phyloP scores from a whole-genome alignment of 805 yeast species.

The Scheffersomyces lignosus region DNA sequence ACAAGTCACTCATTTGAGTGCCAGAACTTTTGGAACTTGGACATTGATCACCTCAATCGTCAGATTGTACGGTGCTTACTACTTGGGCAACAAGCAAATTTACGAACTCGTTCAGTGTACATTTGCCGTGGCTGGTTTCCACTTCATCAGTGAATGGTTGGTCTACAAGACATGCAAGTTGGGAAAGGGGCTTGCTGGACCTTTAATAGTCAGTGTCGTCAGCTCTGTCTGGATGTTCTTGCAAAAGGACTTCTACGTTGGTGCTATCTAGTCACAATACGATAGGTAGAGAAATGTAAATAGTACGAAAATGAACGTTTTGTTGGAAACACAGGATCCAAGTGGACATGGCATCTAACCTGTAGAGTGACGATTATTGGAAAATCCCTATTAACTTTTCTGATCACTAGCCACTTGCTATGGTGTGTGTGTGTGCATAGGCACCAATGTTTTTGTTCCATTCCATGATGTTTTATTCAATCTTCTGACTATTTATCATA shows the following conservation, averaged over 20 bases:
- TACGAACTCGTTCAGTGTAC: constrained; percentile 79
- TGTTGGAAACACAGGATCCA: no score
- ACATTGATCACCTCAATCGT: constrained; percentile 83
- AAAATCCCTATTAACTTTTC: no score
- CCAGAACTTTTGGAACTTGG: constrained; percentile 99
- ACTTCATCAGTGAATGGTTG: constrained; percentile 83
- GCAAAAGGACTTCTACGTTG: constrained; percentile 64
- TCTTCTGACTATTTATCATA: no score
- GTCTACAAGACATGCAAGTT: constrained; percentile 75
- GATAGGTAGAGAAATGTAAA: not conserved
- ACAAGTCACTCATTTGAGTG: constrained; percentile 58
- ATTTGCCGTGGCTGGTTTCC: constrained; percentile 78
- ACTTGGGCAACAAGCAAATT: constrained; percentile 61
- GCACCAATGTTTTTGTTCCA: no score
- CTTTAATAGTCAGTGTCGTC: constrained; percentile 73
- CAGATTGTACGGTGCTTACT: constrained; percentile 83
- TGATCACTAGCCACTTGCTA: no score
- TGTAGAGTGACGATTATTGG: no score
- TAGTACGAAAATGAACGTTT: no score
- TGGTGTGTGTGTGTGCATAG: no score
- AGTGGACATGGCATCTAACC: no score
- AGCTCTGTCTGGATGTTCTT: constrained; percentile 75
- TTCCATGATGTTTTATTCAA: no score
- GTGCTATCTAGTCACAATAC: constrained; percentile 5
- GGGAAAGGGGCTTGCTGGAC: constrained; percentile 89